Evolutionary conservation across 306 rosid species (phyloP).

Genomic region (Vigna radiata): DNA sequence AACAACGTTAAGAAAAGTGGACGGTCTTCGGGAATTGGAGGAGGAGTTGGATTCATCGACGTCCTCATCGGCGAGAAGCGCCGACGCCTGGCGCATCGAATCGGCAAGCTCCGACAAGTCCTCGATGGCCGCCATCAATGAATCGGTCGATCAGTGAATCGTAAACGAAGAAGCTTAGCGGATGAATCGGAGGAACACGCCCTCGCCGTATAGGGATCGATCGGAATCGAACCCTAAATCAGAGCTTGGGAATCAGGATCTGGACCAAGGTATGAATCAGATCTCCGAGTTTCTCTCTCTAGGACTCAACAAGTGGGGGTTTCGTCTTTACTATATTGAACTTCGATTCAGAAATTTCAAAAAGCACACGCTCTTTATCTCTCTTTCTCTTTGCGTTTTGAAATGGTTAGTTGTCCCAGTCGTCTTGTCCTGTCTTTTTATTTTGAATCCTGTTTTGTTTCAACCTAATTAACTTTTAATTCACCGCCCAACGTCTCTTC

Average conservation of each 20-base stretch:
- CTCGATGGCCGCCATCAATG: constrained; percentile 93
- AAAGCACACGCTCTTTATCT: constrained; percentile 36
- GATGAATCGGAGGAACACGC: neutral
- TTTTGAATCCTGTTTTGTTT: constrained; percentile 48
- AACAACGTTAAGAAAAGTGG: constrained; percentile 94
- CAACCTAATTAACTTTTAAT: constrained; percentile 2
- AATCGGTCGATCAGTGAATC: constrained; percentile 43
- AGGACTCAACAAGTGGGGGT: neutral
- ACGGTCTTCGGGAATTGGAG: constrained; percentile 71
- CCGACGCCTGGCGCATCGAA: constrained; percentile 89
- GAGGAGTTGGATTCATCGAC: constrained; percentile 63
- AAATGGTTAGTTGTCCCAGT: constrained; percentile 41
- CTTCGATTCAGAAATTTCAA: constrained; percentile 43
- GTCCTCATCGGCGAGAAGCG: constrained; percentile 93
- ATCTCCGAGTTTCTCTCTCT: constrained; percentile 54
- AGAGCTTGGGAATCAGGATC: constrained; percentile 38
- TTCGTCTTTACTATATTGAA: constrained; percentile 22
- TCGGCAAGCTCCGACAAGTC: constrained; percentile 84
- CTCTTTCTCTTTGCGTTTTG: constrained; percentile 43
- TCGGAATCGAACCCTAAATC: constrained; percentile 56
- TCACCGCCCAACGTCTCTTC: constrained; percentile 26
- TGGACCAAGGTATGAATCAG: constrained; percentile 30
- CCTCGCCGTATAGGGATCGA: constrained; percentile 42
- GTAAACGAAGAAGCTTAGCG: constrained; percentile 14
- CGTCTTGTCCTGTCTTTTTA: constrained; percentile 32